These are phyloP conservation scores for Ulvella scutata DNA, from an alignment of 139 green algal genomes.

Conservation along the genomic window DNA sequence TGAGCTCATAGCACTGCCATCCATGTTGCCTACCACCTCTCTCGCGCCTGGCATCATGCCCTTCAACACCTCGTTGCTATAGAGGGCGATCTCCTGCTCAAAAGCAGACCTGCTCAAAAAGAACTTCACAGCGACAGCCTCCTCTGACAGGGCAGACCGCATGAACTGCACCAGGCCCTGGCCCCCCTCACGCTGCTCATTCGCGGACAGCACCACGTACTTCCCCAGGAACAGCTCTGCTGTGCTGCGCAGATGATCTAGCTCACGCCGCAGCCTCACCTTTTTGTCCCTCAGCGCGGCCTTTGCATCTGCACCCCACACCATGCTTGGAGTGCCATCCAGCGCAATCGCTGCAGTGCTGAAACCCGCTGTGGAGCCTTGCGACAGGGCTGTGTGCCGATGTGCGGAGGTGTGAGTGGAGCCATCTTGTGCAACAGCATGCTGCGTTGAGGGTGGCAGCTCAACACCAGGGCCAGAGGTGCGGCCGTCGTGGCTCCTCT, in stretches of 20 bases:
- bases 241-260: not conserved
- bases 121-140: not conserved
- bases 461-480: too few relatives aligned
- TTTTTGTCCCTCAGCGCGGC: too few relatives aligned
- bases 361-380: too few relatives aligned
- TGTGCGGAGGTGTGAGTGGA: too few relatives aligned
- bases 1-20: not conserved
- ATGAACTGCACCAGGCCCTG: constrained; percentile 1
- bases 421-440: too few relatives aligned
- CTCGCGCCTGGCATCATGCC: not conserved
- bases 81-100: not conserved
- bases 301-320: too few relatives aligned
- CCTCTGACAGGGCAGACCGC: not conserved
- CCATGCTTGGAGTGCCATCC: too few relatives aligned
- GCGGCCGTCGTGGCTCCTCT: too few relatives aligned
- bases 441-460: too few relatives aligned
- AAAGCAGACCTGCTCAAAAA: not conserved
- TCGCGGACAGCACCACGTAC: not conserved
- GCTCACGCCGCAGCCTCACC: not conserved
- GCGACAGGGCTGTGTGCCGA: too few relatives aligned
- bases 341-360: too few relatives aligned
- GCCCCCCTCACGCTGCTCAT: not conserved
- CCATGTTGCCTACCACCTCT: not conserved
- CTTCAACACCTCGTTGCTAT: not conserved
- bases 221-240: not conserved